Conservation (phyloP, 495 filamentous ascomycete genomes). For the Jackrogersella multiformis region DNA sequence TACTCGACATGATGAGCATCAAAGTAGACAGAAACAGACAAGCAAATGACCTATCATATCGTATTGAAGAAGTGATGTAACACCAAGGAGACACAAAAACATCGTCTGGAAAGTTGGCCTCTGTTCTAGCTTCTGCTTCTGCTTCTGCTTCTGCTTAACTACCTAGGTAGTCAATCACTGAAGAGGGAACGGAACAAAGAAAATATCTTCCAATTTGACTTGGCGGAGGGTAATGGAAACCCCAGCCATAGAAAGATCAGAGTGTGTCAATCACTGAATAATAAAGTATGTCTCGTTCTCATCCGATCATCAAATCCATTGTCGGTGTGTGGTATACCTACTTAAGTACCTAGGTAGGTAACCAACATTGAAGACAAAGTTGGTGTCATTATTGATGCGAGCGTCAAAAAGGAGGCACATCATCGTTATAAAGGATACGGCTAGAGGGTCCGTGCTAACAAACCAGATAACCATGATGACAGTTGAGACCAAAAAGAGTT, state of each 20-base stretch:
- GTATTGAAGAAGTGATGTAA: slow-evolving; percentile 34
- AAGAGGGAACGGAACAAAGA: slow-evolving; percentile 4
- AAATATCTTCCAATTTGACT: slow-evolving; percentile 1
- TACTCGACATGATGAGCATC: slow-evolving; percentile 7
- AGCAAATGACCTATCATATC: slow-evolving; percentile 41
- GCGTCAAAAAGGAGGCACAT: slow-evolving; percentile 22
- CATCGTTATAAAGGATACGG: not conserved
- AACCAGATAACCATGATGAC: slow-evolving; percentile 11
- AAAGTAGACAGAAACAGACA: slow-evolving; percentile 12
- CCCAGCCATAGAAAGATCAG: not conserved
- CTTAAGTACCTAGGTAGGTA: not conserved
- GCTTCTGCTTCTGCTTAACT: no score
- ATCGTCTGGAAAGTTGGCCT: slow-evolving; percentile 12
- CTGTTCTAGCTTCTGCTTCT: no score
- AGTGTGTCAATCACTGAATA: not conserved
- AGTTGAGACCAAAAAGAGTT: not conserved
- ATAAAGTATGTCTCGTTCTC: slow-evolving; percentile 5
- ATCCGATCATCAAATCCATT: not conserved
- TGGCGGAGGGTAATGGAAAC: not conserved
- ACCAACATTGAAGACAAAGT: slow-evolving; percentile 17
- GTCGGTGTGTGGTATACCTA: slow-evolving; percentile 21
- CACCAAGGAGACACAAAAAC: slow-evolving; percentile 25
- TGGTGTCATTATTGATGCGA: slow-evolving; percentile 29
- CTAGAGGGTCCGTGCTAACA: slow-evolving; percentile 23
- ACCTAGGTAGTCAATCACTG: slow-evolving; percentile 1